Evolutionary conservation across 1,284 basidiomycete species (phyloP).

Genomic region (Irpex sp.): DNA sequence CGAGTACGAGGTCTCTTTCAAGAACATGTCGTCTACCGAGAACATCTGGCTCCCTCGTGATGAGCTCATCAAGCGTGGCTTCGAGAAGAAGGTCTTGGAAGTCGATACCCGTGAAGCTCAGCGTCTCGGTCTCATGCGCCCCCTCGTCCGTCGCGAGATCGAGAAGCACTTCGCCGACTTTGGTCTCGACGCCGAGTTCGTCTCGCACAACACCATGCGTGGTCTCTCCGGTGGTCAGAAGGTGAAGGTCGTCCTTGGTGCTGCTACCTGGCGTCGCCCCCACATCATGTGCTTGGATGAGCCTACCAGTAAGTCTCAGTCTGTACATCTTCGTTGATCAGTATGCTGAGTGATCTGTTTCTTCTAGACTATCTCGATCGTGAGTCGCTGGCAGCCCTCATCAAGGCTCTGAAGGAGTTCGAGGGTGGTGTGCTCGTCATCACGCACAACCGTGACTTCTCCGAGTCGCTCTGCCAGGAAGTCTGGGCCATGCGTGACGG

Average conservation of each 20-base stretch:
- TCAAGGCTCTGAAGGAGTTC: conserved; percentile 93
- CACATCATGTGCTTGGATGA: conserved; percentile 98
- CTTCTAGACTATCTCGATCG: conserved; percentile 89
- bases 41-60: conserved; percentile 97
- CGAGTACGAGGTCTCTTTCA: conserved; percentile 97
- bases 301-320: conserved; percentile 72
- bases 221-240: conserved; percentile 99
- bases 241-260: conserved; percentile 98
- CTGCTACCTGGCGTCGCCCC: conserved; percentile 97
- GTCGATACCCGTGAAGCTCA: conserved; percentile 97
- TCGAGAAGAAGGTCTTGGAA: conserved; percentile 98
- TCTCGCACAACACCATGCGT: conserved; percentile 95
- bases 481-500: conserved; percentile 96
- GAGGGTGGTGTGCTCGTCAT: conserved; percentile 97
- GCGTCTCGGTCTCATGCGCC: conserved; percentile 92
- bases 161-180: conserved; percentile 98
- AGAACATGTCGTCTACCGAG: conserved; percentile 88
- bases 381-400: conserved; percentile 95
- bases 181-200: conserved; percentile 95
- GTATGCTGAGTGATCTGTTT: conserved; percentile 11
- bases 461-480: conserved; percentile 89
- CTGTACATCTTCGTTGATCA: background rate
- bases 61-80: conserved; percentile 95
- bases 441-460: conserved; percentile 98
- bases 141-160: conserved; percentile 95